Percentiles rank a stretch among this genome's conserved stretches.
These are phyloP conservation scores for Paratrypanosoma confusum DNA, from an alignment of 208 protist genomes.

Conservation along the genomic window DNA sequence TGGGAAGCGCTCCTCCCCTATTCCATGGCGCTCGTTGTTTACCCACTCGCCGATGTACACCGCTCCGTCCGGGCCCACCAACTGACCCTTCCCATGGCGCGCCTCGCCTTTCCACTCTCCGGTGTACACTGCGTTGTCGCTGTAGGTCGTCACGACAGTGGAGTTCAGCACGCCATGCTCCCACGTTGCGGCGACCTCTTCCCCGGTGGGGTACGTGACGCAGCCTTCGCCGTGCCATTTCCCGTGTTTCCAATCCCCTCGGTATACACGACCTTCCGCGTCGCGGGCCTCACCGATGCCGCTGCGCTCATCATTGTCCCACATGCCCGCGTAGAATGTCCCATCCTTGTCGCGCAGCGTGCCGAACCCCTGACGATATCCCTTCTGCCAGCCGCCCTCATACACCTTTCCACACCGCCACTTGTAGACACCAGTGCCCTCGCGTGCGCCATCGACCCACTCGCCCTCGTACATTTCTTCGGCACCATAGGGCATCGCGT, in stretches of 20 bases:
- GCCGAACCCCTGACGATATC: conserved; percentile 66
- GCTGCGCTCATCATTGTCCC: conserved; percentile 55
- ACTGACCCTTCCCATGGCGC: conserved; percentile 43
- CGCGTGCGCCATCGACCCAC: conserved; percentile 60
- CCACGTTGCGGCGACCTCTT: conserved; percentile 35
- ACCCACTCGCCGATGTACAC: conserved; percentile 60
- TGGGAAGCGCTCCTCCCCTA: conserved; percentile 34
- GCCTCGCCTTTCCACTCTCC: conserved; percentile 45
- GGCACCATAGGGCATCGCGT: not conserved
- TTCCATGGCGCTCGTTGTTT: conserved; percentile 35
- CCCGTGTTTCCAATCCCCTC: conserved; percentile 37
- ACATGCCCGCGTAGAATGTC: conserved; percentile 68
- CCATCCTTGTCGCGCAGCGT: conserved; percentile 41
- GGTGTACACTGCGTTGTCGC: conserved; percentile 58
- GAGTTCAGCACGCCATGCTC: conserved; percentile 81
- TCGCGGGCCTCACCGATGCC: conserved; percentile 53
- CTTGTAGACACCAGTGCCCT: conserved; percentile 72
- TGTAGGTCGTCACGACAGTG: conserved; percentile 82
- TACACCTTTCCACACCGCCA: conserved; percentile 70
- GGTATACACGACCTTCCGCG: conserved; percentile 27
- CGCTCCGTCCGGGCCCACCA: conserved; percentile 30
- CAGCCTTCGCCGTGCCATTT: conserved; percentile 39
- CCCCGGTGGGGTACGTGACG: conserved; percentile 80
- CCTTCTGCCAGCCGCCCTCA: conserved; percentile 60
- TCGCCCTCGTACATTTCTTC: conserved; percentile 85